Conservation (phyloP, 768 basidiomycete species). For the Rhizopogon vinicolor region DNA sequence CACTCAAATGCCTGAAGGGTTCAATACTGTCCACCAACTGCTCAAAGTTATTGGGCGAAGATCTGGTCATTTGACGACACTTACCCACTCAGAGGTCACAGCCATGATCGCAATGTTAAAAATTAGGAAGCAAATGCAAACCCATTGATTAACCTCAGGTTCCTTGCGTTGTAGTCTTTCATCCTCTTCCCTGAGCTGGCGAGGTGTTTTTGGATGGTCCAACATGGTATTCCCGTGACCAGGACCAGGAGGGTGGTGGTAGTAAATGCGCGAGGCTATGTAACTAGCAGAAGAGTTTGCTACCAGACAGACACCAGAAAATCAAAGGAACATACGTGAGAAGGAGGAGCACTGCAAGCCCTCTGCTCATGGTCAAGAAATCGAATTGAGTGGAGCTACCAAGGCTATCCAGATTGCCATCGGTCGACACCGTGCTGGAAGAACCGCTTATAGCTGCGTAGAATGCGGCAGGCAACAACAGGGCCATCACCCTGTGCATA, state of each 20-base stretch:
- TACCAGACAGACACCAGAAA: background rate
- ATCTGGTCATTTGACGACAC: constrained; percentile 8
- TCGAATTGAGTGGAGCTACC: constrained; percentile 42
- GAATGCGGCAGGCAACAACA: constrained; percentile 63
- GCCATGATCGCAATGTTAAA: constrained; percentile 59
- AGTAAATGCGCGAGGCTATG: constrained; percentile 59
- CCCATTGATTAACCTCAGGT: constrained; percentile 61
- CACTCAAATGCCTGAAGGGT: constrained; percentile 36
- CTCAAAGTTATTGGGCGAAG: background rate
- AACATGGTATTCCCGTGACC: constrained; percentile 33
- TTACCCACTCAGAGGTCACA: constrained; percentile 66
- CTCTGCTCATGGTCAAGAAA: constrained; percentile 62
- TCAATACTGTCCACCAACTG: constrained; percentile 67
- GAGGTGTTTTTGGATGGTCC: constrained; percentile 36
- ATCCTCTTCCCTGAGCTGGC: constrained; percentile 29
- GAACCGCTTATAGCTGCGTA: constrained; percentile 52
- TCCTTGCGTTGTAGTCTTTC: constrained; percentile 29
- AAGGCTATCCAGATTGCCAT: constrained; percentile 10
- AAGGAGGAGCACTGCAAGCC: constrained; percentile 59
- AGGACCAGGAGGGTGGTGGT: constrained; percentile 67
- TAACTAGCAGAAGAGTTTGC: constrained; percentile 38
- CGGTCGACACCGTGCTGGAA: constrained; percentile 11
- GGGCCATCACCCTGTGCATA: constrained; percentile 49
- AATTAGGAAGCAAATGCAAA: constrained; percentile 49
- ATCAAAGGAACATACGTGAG: constrained; percentile 39